Evolutionary conservation across 805 yeast genomes (phyloP), one percentile per base, ranked within the genome.

Genomic region (Metschnikowia amazonensis): DNA sequence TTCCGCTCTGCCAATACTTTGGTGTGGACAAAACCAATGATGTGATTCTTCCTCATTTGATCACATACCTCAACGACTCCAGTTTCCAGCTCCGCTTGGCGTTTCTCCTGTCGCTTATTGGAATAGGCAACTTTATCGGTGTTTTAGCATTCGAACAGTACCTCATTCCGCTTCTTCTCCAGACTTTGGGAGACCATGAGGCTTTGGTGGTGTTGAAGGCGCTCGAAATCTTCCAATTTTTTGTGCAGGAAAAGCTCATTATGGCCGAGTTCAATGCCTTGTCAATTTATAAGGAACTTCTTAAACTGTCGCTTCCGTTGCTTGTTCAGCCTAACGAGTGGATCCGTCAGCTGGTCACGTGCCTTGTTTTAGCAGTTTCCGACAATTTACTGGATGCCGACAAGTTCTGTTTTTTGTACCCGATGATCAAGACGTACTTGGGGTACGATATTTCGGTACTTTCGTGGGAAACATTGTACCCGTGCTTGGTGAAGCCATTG

Each of bases 1-100:
- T 85, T 6, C 86, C 89, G 0, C 63, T 94, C 3, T 88, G 97
- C 55, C 72, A 82, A 8, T 86, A 85, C 47, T 82, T 94, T 59
- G 97, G 97, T 0, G 81, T 84, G 45, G 95, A 88, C 44, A 86
- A 82, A 53, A 85, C 97, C 0, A 90, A 87, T 58, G 98, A 94
- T 60, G 72, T 94, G 33, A 81, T 94, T 18, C 66, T 94, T 38
- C 89, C 96, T 36, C 98, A 94, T 67, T 69, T 90, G 45, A 90
- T 94, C 36, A 90, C 98, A 0, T 94, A 89, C 58, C 66, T 94
- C 51, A 94, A 94, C 62, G 97, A 90, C 59, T 75, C 80, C 45
- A 81, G 82, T 57, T 68, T 84, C 0, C 75, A 80, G 17, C 68
- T 94, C 18, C 72, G 95, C 48, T 67, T 86, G 24, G 80, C 82